Conservation (phyloP, 306 rosid genomes). For the Prunus campanulata region DNA sequence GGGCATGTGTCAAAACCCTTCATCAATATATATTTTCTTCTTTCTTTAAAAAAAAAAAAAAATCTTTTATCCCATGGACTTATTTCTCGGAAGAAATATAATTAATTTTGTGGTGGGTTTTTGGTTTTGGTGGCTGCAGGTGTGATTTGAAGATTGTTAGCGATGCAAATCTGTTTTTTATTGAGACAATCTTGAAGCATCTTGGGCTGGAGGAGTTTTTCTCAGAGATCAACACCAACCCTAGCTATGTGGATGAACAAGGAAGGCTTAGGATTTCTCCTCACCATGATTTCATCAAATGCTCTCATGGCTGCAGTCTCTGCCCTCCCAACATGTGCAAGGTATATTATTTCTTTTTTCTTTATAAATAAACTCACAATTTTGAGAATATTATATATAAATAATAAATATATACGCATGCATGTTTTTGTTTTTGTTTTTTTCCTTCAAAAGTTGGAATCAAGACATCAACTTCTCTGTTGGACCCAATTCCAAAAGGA, state of each 20-base stretch:
- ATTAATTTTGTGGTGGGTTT: slow-evolving; percentile 1
- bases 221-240: slow-evolving; percentile 71
- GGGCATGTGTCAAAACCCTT: slow-evolving; percentile 29
- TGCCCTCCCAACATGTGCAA: slow-evolving; percentile 95
- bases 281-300: slow-evolving; percentile 49
- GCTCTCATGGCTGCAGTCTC: slow-evolving; percentile 53
- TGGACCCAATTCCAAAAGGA: slow-evolving; percentile 4
- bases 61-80: no score
- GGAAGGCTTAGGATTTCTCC: slow-evolving; percentile 60
- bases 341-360: slow-evolving; percentile 25
- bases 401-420: no score
- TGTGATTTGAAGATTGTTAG: slow-evolving; percentile 83
- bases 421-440: no score
- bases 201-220: slow-evolving; percentile 59
- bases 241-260: slow-evolving; percentile 58
- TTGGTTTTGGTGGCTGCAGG: slow-evolving; percentile 24
- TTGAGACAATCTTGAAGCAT: slow-evolving; percentile 67
- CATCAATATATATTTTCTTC: neutral
- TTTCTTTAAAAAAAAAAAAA: no score
- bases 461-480: neutral
- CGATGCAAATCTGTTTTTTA: slow-evolving; percentile 73
- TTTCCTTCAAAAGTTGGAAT: no score
- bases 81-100: no score
- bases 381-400: no score
- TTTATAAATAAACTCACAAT: neutral